Base-by-base conservation (phyloP, 1,139 yeast genomes). In the Spathaspora sp. region DNA sequence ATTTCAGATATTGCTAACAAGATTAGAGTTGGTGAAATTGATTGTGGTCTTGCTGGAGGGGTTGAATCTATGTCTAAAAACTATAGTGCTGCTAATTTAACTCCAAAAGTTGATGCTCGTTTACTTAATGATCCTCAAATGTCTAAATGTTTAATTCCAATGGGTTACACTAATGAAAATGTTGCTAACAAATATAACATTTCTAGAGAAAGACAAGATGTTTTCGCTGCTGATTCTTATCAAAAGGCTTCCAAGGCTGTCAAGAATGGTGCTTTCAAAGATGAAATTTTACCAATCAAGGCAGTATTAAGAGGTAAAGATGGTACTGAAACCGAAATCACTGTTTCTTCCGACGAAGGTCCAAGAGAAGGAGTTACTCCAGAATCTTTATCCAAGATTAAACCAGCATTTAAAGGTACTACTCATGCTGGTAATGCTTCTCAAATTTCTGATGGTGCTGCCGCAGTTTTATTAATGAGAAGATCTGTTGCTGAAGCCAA, bases 381-480 rank as follows among this genome's bases (percentile, higher is more conserved):
- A 41, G 83, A 79, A 55, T 80, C 88, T 11, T 76, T 91, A 54
- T 74, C 75, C 47, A 89, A 86, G 67, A 70, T 91, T 56, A 83
- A 75, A 67, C 95, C 98, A 13, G 97, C 97, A n/a, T 91, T 91
- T 76, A 82, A 82, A 56, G 98, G 98, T 53, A 65, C 85, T 43
- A 89, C 97, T 13, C 91, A 89, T 56, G 98, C 98, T 36, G 98
- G 98, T 61, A 91, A 91, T 68, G 89, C 98, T 2, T 90, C 97
- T 3, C 98, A 91, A 71, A 86, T 90, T 44, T 83, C 95, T 25
- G 98, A 91, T 64, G 98, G 98, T 64, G 97, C 96, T 20, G 96
- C 96, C 39, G 96, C 87, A 44, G 95, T 88, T 5, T 68, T 91
- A 50, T 76, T 91, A 56, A 87, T 89, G 78, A 82, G 90, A 67